Evolutionary conservation across 176 grass and related monocot species (phyloP).

Genomic region (Metroxylon sagu): DNA sequence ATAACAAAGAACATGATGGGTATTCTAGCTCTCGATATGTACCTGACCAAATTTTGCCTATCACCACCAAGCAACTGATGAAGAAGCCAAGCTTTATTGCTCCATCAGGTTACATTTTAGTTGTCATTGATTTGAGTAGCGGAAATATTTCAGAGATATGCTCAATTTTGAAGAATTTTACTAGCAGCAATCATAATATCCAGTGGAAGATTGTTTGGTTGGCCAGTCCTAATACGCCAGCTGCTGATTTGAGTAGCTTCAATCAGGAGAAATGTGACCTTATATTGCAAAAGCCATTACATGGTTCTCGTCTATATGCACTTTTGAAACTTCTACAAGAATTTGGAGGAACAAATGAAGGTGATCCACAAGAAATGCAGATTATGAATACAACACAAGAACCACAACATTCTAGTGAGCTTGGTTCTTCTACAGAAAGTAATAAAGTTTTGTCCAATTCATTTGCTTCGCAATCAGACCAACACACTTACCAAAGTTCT

Average conservation of each 20-base stretch:
- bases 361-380: background rate
- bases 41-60: conserved; percentile 5
- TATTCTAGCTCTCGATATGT: conserved; percentile 38
- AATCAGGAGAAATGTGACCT: conserved; percentile 23
- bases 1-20: conserved; percentile 7
- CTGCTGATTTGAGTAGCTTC: conserved; percentile 26
- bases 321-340: conserved; percentile 30
- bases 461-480: no score
- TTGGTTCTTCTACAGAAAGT: no score
- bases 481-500: no score
- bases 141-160: conserved; percentile 11
- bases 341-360: conserved; percentile 9
- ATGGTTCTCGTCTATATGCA: conserved; percentile 41
- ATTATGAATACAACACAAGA: no score
- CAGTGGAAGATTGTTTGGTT: conserved; percentile 46
- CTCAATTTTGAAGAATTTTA: conserved; percentile 14
- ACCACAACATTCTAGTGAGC: no score
- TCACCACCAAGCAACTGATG: no score
- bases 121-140: conserved; percentile 35
- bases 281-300: conserved; percentile 55
- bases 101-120: conserved; percentile 19
- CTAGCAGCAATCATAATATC: conserved; percentile 12
- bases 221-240: conserved; percentile 28
- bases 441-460: no score
- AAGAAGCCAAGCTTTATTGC: conserved; percentile 3